Percentiles rank a stretch among this genome's conserved stretches.
Evolutionary conservation across 2,329 filamentous ascomycete species (phyloP).

Genomic region (Nemania diffusa): DNA sequence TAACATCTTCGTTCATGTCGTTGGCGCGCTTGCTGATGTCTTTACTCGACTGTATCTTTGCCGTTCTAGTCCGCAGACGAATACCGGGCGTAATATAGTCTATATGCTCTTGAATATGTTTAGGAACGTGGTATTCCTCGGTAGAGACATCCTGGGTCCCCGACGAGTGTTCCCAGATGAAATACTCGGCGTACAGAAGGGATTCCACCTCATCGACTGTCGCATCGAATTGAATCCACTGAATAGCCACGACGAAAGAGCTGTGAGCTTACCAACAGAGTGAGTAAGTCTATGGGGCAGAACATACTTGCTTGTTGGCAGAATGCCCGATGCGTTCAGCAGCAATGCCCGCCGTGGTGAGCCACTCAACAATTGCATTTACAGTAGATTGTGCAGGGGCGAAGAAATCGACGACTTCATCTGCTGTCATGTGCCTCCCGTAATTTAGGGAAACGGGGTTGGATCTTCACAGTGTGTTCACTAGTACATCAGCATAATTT

Average conservation of each 20-base stretch:
- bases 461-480: background rate
- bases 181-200: background rate
- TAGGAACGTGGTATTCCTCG: background rate
- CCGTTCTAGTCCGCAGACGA: background rate
- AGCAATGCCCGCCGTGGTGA: conserved; percentile 1
- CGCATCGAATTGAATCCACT: conserved; percentile 1
- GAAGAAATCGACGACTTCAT: conserved; percentile 2
- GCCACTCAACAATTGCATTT: conserved; percentile 1
- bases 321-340: background rate
- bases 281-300: background rate
- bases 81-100: conserved; percentile 1
- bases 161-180: background rate
- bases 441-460: background rate
- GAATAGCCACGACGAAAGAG: background rate
- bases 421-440: background rate
- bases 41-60: background rate
- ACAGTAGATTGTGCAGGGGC: background rate
- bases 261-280: background rate
- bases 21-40: background rate
- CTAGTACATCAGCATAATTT: background rate
- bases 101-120: background rate
- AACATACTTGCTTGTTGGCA: conserved; percentile 2
- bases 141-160: background rate
- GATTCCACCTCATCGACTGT: background rate
- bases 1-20: background rate